phyloP scores from a whole-genome alignment of 176 grass and related monocot species.

The Carex cristatella region DNA sequence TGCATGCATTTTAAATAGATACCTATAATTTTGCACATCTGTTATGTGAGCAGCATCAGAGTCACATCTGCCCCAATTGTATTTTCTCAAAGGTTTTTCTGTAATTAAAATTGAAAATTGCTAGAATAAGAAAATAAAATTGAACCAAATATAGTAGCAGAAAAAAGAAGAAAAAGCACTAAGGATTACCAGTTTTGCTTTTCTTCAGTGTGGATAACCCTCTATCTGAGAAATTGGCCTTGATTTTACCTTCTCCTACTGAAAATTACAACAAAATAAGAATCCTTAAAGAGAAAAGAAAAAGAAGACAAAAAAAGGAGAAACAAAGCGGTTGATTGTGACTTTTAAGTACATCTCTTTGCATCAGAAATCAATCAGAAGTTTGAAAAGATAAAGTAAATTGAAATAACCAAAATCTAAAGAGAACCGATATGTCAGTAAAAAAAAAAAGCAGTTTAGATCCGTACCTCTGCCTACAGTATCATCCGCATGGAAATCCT shows the following conservation, averaged over 20 bases:
- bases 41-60: conserved; percentile 40
- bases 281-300: background rate
- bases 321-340: conserved; percentile 23
- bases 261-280: conserved; percentile 11
- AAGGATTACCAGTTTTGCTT: conserved; percentile 75
- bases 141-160: background rate
- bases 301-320: conserved; percentile 19
- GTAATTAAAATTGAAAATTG: conserved; percentile 18
- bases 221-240: conserved; percentile 76
- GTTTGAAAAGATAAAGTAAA: conserved; percentile 22
- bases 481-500: conserved; percentile 73
- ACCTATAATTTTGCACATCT: conserved; percentile 77
- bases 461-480: conserved; percentile 47
- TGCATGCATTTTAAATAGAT: conserved; percentile 23
- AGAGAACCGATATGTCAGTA: conserved; percentile 9
- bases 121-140: conserved; percentile 32
- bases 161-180: conserved; percentile 16
- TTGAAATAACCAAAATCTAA: conserved; percentile 21
- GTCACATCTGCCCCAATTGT: conserved; percentile 42
- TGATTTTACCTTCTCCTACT: conserved; percentile 34
- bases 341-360: conserved; percentile 33
- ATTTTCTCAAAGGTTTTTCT: conserved; percentile 32
- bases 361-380: conserved; percentile 28
- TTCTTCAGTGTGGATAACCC: conserved; percentile 69
- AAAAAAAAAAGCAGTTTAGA: conserved; percentile 15